Evolutionary conservation across 108 stramenopile genomes (phyloP).

Genomic region (Aurantiochytrium sp.): DNA sequence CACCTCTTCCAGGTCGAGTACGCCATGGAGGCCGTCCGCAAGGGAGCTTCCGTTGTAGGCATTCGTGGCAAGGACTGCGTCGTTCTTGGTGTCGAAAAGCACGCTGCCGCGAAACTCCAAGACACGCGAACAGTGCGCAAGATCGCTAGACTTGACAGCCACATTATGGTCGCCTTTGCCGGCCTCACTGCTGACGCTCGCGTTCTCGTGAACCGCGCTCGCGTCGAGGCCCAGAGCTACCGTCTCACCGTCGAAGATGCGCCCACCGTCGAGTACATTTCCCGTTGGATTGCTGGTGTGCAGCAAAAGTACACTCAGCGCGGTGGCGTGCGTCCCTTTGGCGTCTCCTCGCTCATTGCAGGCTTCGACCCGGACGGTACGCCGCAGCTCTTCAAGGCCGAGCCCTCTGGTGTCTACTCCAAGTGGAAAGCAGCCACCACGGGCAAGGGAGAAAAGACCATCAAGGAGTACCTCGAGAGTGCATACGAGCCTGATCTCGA

Average conservation of each 20-base stretch:
- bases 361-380: conserved; percentile 61
- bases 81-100: conserved; percentile 91
- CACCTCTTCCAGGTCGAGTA: conserved; percentile 99
- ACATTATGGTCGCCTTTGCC: conserved; percentile 91
- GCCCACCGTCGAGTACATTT: conserved; percentile 92
- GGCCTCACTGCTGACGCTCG: conserved; percentile 99
- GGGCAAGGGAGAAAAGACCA: conserved; percentile 84
- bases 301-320: conserved; percentile 99
- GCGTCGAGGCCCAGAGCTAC: conserved; percentile 89
- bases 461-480: conserved; percentile 96
- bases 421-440: conserved; percentile 98
- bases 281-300: conserved; percentile 87
- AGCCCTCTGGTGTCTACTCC: conserved; percentile 95
- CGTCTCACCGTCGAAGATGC: conserved; percentile 97
- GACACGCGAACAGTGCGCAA: conserved; percentile 97
- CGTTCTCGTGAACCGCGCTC: conserved; percentile 79
- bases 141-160: conserved; percentile 87
- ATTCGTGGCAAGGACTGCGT: conserved; percentile 90
- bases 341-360: conserved; percentile 78
- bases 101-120: conserved; percentile 91
- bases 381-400: conserved; percentile 84
- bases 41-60: conserved; percentile 91
- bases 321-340: conserved; percentile 97
- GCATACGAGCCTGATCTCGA: conserved; percentile 76
- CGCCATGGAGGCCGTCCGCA: conserved; percentile 87